Evolutionary conservation across 2,329 filamentous ascomycete species (phyloP).

Genomic region (Hysterium pulicare): DNA sequence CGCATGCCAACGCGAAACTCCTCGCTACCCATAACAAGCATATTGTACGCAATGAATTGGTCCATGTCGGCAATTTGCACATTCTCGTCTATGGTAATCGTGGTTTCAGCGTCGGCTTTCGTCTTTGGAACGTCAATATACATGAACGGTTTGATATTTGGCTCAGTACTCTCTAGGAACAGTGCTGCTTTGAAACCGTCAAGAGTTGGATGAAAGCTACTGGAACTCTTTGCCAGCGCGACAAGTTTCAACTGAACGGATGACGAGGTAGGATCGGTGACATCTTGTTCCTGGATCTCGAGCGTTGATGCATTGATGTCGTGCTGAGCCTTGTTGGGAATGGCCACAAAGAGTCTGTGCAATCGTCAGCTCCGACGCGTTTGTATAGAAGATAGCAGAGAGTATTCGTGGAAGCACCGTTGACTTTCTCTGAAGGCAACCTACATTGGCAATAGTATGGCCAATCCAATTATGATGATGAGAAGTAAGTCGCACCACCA

Average conservation of each 20-base stretch:
- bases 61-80: conserved; percentile 42
- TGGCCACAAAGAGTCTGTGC: conserved; percentile 55
- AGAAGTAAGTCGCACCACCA: conserved; percentile 48
- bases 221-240: conserved; percentile 47
- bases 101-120: conserved; percentile 41
- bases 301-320: conserved; percentile 53
- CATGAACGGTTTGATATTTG: conserved; percentile 38
- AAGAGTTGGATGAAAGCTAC: conserved; percentile 53
- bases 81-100: conserved; percentile 43
- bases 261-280: conserved; percentile 49
- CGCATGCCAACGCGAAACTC: conserved; percentile 49
- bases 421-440: conserved; percentile 26
- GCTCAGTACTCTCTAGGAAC: conserved; percentile 41
- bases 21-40: conserved; percentile 47
- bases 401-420: too few species aligned
- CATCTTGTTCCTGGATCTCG: conserved; percentile 48
- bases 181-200: conserved; percentile 53
- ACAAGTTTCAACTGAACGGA: conserved; percentile 49
- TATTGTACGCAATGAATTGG: conserved; percentile 51
- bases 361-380: neutral
- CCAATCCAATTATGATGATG: conserved; percentile 48
- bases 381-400: neutral
- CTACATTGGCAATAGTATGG: conserved; percentile 60
- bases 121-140: conserved; percentile 45
- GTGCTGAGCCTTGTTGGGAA: conserved; percentile 56